These are phyloP conservation scores for Tolypocladium nubicola DNA, from an alignment of 2,329 filamentous ascomycete genomes.

Conservation along the genomic window DNA sequence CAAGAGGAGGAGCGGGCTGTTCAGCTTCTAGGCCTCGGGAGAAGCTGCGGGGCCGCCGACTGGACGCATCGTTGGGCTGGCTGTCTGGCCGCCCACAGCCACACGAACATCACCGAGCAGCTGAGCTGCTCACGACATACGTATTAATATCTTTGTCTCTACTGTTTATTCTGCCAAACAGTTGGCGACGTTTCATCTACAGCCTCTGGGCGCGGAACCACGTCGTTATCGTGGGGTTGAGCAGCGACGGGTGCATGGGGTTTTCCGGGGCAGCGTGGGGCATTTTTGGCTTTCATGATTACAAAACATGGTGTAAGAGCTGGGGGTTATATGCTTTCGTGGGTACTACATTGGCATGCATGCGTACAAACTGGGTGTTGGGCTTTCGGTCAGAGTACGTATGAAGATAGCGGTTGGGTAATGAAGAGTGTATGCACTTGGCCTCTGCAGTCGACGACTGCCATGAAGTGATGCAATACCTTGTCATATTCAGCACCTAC, in stretches of 20 bases:
- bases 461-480: not conserved
- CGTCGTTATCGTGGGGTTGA: not conserved
- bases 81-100: not conserved
- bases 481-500: no score
- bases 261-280: not conserved
- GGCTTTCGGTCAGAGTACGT: not conserved
- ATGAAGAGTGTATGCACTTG: not conserved
- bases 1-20: slow-evolving; percentile 46
- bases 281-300: not conserved
- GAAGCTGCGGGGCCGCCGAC: not conserved
- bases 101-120: not conserved
- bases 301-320: not conserved
- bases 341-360: not conserved
- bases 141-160: not conserved
- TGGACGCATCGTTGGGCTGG: not conserved
- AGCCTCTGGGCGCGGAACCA: not conserved
- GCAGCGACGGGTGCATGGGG: not conserved
- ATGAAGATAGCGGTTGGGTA: not conserved
- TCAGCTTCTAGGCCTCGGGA: slow-evolving; percentile 32
- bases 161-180: not conserved
- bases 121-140: not conserved
- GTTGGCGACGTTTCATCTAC: not conserved
- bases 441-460: not conserved
- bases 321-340: not conserved
- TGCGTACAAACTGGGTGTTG: not conserved